Evolutionary conservation across 768 basidiomycete species (phyloP), one percentile per base, ranked within the genome.

Genomic region (Kwoniella sp.): DNA sequence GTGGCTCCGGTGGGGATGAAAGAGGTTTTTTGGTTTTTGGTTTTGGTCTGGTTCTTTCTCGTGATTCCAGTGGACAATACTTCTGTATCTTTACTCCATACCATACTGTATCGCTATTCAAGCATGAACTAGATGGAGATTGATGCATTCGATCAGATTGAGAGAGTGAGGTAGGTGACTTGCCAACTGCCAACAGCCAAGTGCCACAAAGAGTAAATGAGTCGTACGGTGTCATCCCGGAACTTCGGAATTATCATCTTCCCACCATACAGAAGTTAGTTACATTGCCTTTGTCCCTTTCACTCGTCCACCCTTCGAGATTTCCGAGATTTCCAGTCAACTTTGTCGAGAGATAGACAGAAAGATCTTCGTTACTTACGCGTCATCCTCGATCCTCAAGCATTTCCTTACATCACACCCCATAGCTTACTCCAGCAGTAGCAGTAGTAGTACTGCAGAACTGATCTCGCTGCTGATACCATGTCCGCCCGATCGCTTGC

Each of bases 1-100:
- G 31, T 75, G 73, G 73, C 22, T 23, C 4, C 58, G 69, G 55
- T 72, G 63, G 63, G 63, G 9, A 54, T 47, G 48, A 48, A 3
- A 1, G 38, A 7, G 41, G 29, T 28, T 22, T 22, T 41, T 47
- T 8, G 41, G 38, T 58, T 61, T 48, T 54, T 7, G 9, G 20
- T 13, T 23, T 26, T 51, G 4, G n/a, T n/a, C n/a, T n/a, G n/a
- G n/a, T n/a, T n/a, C n/a, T n/a, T n/a, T n/a, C n/a, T n/a, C n/a
- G n/a, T n/a, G n/a, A n/a, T n/a, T n/a, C n/a, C n/a, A n/a, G n/a
- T n/a, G n/a, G n/a, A n/a, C n/a, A n/a, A 37, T 37, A 5, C 34
- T 7, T 13, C 13, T 63, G 61, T 63, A 31, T n/a, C 30, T 31
- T 63, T 26, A 28, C 47, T 54, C 17, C 2, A 61, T 29, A 45